Conservation (phyloP, 768 basidiomycete genomes). For the Candolleomyces aberdarensis region DNA sequence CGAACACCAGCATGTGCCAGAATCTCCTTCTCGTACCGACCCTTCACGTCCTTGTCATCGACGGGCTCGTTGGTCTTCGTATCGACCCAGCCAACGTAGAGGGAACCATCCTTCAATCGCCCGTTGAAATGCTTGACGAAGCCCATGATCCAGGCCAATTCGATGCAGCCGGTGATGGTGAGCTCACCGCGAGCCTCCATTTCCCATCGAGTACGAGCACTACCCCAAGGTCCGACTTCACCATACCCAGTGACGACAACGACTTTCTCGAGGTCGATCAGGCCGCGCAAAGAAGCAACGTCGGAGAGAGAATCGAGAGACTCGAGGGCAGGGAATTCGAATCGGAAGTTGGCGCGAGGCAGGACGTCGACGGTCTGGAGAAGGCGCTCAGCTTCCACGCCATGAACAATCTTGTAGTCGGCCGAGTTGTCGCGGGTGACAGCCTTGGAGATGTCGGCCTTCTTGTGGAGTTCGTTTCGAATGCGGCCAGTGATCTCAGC, state of each 20-base stretch:
- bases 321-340: constrained; percentile 89
- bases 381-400: constrained; percentile 87
- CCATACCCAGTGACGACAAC: constrained; percentile 95
- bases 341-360: constrained; percentile 97
- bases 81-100: constrained; percentile 99
- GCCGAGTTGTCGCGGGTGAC: constrained; percentile 91
- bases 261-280: constrained; percentile 95
- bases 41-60: constrained; percentile 95
- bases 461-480: constrained; percentile 74
- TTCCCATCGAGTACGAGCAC: constrained; percentile 97
- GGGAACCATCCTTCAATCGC: constrained; percentile 85
- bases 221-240: constrained; percentile 98
- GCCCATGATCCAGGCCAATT: constrained; percentile 99
- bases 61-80: constrained; percentile 90
- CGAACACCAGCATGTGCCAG: constrained; percentile 89
- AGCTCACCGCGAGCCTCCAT: constrained; percentile 99
- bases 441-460: constrained; percentile 90
- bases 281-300: constrained; percentile 74
- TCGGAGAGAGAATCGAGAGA: constrained; percentile 64
- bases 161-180: constrained; percentile 96
- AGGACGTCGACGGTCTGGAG: constrained; percentile 90
- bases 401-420: constrained; percentile 92
- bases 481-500: constrained; percentile 90
- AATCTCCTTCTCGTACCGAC: constrained; percentile 93
- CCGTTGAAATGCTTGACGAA: constrained; percentile 99